phyloP scores from a whole-genome alignment of 23 red algal genomes.

The Gracilariopsis chorda region DNA sequence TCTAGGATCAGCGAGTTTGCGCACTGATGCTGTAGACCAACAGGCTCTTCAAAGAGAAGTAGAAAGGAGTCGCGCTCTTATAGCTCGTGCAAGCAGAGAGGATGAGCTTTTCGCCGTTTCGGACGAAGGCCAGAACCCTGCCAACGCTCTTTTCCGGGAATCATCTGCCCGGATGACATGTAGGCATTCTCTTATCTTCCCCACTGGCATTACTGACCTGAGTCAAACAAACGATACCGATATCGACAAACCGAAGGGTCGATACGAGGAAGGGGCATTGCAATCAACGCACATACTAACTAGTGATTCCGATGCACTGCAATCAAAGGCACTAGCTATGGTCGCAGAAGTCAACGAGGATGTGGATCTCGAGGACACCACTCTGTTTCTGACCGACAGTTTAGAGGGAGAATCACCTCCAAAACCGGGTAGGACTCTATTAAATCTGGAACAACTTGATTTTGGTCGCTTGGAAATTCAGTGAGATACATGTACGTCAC shows the following conservation, averaged over 20 bases:
- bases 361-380: not conserved
- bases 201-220: not conserved
- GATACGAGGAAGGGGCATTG: not conserved
- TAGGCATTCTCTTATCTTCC: constrained; percentile 38
- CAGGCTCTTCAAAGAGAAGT: constrained; percentile 31
- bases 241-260: not conserved
- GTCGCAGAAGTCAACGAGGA: constrained; percentile 37
- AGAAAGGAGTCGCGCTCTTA: constrained; percentile 26
- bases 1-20: not conserved
- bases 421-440: not conserved
- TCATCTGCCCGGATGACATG: not conserved
- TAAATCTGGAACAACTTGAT: not conserved
- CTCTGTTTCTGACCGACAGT: constrained; percentile 25
- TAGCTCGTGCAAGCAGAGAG: not conserved
- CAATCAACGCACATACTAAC: not conserved
- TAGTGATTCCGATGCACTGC: constrained; percentile 24
- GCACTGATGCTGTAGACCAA: not conserved
- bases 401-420: too few relatives aligned
- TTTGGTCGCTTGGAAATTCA: not conserved
- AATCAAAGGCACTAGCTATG: constrained; percentile 42
- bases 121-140: not conserved
- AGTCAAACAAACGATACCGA: not conserved
- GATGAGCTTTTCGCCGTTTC: not conserved
- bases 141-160: not conserved
- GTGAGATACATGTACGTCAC: too few relatives aligned